These are phyloP conservation scores for Schwanniomyces occidentalis DNA, from an alignment of 805 yeast genomes.

Conservation along the genomic window DNA sequence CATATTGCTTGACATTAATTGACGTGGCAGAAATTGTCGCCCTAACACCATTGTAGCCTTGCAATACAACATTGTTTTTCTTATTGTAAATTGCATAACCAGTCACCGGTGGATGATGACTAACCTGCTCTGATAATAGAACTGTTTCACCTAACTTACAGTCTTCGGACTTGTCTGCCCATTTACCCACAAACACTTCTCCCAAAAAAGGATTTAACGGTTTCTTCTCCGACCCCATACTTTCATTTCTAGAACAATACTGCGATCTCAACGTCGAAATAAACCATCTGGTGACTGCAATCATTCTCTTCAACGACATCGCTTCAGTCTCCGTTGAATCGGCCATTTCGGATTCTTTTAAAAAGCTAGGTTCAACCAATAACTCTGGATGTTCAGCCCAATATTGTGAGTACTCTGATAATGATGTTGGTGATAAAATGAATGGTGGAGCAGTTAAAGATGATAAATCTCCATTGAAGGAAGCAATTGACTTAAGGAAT, in stretches of 20 bases:
- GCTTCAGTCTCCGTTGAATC: conserved; percentile 34
- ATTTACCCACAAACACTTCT: conserved; percentile 87
- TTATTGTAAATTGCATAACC: conserved; percentile 83
- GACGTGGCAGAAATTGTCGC: conserved; percentile 80
- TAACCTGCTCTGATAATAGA: conserved; percentile 86
- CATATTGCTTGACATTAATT: conserved; percentile 85
- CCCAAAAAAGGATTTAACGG: conserved; percentile 97
- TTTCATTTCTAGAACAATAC: conserved; percentile 89
- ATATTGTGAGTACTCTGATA: conserved; percentile 89
- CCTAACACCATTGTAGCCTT: conserved; percentile 89
- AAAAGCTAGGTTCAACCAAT: conserved; percentile 67
- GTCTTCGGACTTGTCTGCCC: conserved; percentile 58
- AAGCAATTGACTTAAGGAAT: conserved; percentile 84
- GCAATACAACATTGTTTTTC: conserved; percentile 63
- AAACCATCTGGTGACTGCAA: conserved; percentile 89
- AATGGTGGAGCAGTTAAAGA: conserved; percentile 97
- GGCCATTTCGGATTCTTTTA: conserved; percentile 41
- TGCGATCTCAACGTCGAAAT: conserved; percentile 89
- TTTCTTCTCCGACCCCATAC: conserved; percentile 94
- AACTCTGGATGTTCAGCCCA: conserved; percentile 94
- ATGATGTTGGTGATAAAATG: conserved; percentile 85
- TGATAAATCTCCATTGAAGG: conserved; percentile 91
- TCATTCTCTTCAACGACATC: conserved; percentile 61
- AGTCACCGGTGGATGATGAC: conserved; percentile 98
- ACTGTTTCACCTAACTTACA: conserved; percentile 70